Evolutionary conservation across 2,329 filamentous ascomycete species (phyloP).

Genomic region (Exophiala calicioides): DNA sequence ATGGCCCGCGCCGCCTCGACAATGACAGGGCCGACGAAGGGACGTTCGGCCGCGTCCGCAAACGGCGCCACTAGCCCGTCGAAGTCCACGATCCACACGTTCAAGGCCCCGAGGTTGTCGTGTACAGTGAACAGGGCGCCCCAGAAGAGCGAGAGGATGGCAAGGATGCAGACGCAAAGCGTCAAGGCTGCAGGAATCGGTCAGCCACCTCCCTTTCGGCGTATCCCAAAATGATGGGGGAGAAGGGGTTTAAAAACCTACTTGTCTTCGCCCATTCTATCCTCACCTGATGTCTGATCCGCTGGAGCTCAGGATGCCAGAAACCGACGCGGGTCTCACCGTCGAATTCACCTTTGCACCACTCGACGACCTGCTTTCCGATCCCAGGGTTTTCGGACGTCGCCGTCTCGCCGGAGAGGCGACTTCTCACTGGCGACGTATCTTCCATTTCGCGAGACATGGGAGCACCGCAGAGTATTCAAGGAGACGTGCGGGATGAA

Average conservation of each 20-base stretch:
- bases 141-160: constrained; percentile 63
- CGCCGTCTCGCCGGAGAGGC: constrained; percentile 1
- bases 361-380: neutral
- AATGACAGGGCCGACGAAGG: constrained; percentile 57
- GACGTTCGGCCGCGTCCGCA: constrained; percentile 40
- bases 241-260: constrained; percentile 1
- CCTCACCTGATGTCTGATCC: neutral
- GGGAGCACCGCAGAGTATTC: too few relatives aligned
- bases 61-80: constrained; percentile 59
- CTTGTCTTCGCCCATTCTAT: constrained; percentile 7
- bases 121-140: constrained; percentile 56
- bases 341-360: constrained; percentile 1
- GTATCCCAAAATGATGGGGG: neutral
- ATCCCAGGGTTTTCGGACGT: neutral
- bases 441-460: neutral
- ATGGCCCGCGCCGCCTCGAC: constrained; percentile 47
- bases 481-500: too few relatives aligned
- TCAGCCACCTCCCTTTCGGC: too few relatives aligned
- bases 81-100: constrained; percentile 64
- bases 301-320: constrained; percentile 6
- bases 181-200: constrained; percentile 50
- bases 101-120: constrained; percentile 50
- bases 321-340: constrained; percentile 6
- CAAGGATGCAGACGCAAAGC: constrained; percentile 58
- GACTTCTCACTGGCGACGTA: neutral